phyloP scores from a whole-genome alignment of 192 early-diverging fungal genomes.

The Gigaspora rosea region DNA sequence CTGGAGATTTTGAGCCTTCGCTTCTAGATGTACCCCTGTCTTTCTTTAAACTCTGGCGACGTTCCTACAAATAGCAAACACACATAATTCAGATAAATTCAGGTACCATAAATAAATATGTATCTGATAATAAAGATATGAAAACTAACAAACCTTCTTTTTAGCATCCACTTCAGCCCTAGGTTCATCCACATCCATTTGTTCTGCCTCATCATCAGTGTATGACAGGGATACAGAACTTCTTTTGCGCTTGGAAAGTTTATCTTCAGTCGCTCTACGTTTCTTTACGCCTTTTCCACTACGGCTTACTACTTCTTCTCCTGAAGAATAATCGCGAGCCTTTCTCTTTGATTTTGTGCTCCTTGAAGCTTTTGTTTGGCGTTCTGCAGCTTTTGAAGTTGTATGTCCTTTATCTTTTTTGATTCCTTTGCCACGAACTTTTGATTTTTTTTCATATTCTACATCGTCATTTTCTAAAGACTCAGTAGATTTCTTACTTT shows the following conservation, averaged over 20 bases:
- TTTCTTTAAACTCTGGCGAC: not conserved
- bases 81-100: not conserved
- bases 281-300: not conserved
- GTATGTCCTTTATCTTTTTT: constrained; percentile 1
- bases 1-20: constrained; percentile 6
- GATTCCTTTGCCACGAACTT: not conserved
- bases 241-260: constrained; percentile 8
- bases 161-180: not conserved
- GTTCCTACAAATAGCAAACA: not conserved
- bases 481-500: constrained; percentile 16
- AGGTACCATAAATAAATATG: not conserved
- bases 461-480: constrained; percentile 9
- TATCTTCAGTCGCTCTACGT: constrained; percentile 4
- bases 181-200: constrained; percentile 22
- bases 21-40: not conserved
- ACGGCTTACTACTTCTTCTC: not conserved
- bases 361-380: not conserved
- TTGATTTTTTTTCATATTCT: constrained; percentile 12
- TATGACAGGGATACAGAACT: too few relatives aligned
- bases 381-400: not conserved
- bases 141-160: not conserved
- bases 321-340: not conserved
- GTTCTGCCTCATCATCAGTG: constrained; percentile 16
- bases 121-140: not conserved
- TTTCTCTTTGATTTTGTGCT: not conserved